Evolutionary conservation across 768 basidiomycete species (phyloP), one percentile per base, ranked within the genome.

Genomic region (Boletus subparvulus): DNA sequence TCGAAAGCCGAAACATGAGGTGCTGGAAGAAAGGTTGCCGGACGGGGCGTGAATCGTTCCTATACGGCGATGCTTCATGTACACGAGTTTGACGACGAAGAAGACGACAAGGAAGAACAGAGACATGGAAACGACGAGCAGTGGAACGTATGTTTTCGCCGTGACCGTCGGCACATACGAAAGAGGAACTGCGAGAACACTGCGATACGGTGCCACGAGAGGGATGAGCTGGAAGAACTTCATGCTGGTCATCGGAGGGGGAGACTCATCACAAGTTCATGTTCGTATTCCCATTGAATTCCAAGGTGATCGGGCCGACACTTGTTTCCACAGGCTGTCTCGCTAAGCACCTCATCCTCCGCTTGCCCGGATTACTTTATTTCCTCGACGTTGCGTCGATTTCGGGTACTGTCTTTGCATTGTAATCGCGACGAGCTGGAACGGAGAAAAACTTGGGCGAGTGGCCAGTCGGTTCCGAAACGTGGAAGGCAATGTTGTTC

Each of bases 61-160:
- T 24, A 65, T 59, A 40, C 72, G 70, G 48, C 70, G 70, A 16
- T 59, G 54, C 24, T 70, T 66, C 63, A 73, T 60, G 47, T 72
- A 72, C 37, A 62, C 32, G 35, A 67, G 13, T 32, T 72, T 72
- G 43, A 68, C 19, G 30, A 45, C 56, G 54, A 72, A 36, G 33
- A 62, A 61, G 42, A 40, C 45, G 24, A 58, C 5, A 28, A 72
- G 46, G 17, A 64, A 43, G 33, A 72, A 54, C 24, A 66, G 10
- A 8, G 50, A 58, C 13, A 63, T 44, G 35, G 43, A 57, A 33
- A 66, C 1, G 36, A 50, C 55, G 37, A 65, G 47, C 9, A 67
- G 35, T 3, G 69, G 56, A 40, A 36, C 9, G 40, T 56, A 62
- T 3, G 54, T 52, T n/a, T 36, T 42, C 6, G 35, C 44, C 10